phyloP scores from a whole-genome alignment of 2,329 filamentous ascomycete species.

The Coniella lustricola region DNA sequence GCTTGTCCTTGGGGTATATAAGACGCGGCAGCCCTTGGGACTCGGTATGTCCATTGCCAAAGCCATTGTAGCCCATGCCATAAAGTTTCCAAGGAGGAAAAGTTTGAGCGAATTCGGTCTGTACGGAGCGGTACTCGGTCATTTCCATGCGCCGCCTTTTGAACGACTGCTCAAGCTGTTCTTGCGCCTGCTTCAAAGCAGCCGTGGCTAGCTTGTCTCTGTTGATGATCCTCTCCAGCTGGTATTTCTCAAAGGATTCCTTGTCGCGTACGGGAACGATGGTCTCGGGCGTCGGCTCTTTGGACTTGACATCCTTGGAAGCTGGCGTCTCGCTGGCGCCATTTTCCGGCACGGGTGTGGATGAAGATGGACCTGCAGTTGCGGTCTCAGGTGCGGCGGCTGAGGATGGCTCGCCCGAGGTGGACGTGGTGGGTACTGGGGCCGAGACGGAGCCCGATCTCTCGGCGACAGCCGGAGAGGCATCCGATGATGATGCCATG shows the following conservation, averaged over 20 bases:
- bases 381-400: slow-evolving; percentile 5
- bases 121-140: slow-evolving; percentile 60
- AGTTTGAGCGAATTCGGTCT: slow-evolving; percentile 46
- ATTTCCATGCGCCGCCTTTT: slow-evolving; percentile 59
- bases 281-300: slow-evolving; percentile 19
- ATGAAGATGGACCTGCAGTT: slow-evolving; percentile 21
- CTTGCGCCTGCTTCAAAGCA: slow-evolving; percentile 43
- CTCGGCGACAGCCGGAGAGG: slow-evolving; percentile 2
- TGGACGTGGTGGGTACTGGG: slow-evolving; percentile 2
- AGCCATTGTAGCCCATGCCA: slow-evolving; percentile 77
- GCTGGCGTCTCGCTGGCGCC: slow-evolving; percentile 15
- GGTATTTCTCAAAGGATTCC: slow-evolving; percentile 45
- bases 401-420: slow-evolving; percentile 9
- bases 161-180: slow-evolving; percentile 49
- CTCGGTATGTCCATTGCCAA: slow-evolving; percentile 81
- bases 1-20: slow-evolving; percentile 72
- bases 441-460: slow-evolving; percentile 2
- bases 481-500: slow-evolving; percentile 17
- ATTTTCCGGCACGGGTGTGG: slow-evolving; percentile 25
- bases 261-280: slow-evolving; percentile 40
- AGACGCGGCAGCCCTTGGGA: slow-evolving; percentile 59
- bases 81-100: slow-evolving; percentile 53
- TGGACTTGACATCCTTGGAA: slow-evolving; percentile 20
- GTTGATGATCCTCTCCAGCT: slow-evolving; percentile 47
- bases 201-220: slow-evolving; percentile 49